Percentiles rank a stretch among this genome's conserved stretches.
Conservation (phyloP, 2,329 filamentous ascomycete species). For the Paraconiothyrium brasiliense region DNA sequence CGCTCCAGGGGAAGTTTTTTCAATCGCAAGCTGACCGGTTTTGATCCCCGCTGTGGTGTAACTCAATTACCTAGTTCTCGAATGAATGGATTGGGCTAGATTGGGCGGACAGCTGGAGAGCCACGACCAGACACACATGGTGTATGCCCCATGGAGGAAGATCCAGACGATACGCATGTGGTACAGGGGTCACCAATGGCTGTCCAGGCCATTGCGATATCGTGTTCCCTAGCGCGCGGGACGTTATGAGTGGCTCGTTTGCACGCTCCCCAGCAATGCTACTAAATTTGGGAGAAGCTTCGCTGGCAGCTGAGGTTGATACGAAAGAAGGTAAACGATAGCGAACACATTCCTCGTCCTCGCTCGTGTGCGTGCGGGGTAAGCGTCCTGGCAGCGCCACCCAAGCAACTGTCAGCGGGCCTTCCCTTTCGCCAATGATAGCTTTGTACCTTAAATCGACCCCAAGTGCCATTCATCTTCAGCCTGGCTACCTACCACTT, state of each 20-base stretch:
- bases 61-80: neutral
- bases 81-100: neutral
- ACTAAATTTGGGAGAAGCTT: neutral
- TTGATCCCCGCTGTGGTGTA: conserved; percentile 5
- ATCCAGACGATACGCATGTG: neutral
- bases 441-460: conserved; percentile 13
- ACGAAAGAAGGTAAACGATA: neutral
- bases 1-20: neutral
- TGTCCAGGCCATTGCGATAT: neutral
- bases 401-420: conserved; percentile 5
- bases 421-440: conserved; percentile 12
- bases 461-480: conserved; percentile 6
- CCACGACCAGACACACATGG: neutral
- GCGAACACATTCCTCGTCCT: conserved; percentile 6
- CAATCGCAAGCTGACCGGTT: neutral
- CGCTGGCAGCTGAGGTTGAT: neutral
- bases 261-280: neutral
- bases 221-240: neutral
- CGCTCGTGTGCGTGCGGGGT: conserved; percentile 11
- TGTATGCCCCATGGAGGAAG: neutral
- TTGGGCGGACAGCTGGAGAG: neutral
- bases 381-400: neutral
- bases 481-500: conserved; percentile 7
- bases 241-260: neutral
- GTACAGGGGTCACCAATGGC: conserved; percentile 2